phyloP scores from a whole-genome alignment of 2,329 filamentous ascomycete genomes.

The Thyridium curvatum region DNA sequence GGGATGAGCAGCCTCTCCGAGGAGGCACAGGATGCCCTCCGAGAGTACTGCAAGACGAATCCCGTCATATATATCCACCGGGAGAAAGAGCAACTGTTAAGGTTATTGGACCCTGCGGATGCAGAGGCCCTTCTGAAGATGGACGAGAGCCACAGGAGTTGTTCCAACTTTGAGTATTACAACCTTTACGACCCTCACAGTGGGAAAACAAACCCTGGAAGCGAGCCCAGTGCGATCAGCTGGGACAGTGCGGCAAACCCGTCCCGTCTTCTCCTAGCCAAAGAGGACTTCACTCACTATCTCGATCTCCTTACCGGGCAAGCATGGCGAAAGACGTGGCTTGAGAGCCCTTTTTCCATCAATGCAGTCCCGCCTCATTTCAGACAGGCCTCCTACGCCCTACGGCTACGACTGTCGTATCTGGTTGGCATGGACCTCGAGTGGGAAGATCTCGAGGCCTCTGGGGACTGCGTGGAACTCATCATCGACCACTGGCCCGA shows the following conservation, averaged over 20 bases:
- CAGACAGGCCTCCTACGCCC: constrained; percentile 53
- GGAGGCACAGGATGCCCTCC: constrained; percentile 50
- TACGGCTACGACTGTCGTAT: constrained; percentile 55
- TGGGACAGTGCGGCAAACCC: constrained; percentile 36
- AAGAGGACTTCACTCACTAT: constrained; percentile 54
- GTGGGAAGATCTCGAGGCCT: constrained; percentile 47
- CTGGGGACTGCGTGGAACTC: constrained; percentile 53
- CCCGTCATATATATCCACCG: constrained; percentile 66
- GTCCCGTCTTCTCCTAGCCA: constrained; percentile 51
- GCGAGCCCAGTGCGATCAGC: constrained; percentile 7
- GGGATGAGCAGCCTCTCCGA: constrained; percentile 58
- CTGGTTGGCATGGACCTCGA: constrained; percentile 45
- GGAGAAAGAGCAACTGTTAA: constrained; percentile 55
- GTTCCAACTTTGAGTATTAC: constrained; percentile 67
- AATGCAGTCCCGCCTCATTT: constrained; percentile 52
- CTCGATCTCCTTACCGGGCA: constrained; percentile 51
- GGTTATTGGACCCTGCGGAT: constrained; percentile 46
- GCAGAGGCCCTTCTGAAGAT: constrained; percentile 50
- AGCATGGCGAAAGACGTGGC: constrained; percentile 41
- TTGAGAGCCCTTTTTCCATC: constrained; percentile 55
- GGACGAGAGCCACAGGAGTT: constrained; percentile 50
- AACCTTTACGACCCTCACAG: constrained; percentile 50
- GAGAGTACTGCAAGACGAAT: constrained; percentile 55
- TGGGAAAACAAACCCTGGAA: constrained; percentile 16
- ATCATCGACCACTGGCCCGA: constrained; percentile 52